Percentiles rank a stretch among this genome's conserved stretches.
Evolutionary conservation across 495 filamentous ascomycete species (phyloP).

Genomic region (Bathelium albidoporum): DNA sequence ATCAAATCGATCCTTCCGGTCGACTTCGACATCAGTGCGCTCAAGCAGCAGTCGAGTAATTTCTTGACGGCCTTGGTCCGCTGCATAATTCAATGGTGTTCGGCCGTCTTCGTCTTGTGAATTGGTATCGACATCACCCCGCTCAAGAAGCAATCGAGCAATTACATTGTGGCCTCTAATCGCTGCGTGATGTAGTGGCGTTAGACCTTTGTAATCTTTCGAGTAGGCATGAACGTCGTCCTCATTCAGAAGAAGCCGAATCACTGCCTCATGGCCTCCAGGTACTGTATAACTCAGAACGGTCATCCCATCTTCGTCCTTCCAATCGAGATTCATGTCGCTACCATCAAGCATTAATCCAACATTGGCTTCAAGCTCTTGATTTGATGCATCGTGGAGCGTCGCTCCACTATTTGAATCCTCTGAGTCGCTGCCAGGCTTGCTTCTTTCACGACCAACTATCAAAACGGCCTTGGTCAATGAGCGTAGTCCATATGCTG

Average conservation of each 20-base stretch:
- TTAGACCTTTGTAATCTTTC: neutral
- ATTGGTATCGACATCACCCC: slow-evolving; percentile 15
- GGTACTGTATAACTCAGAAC: neutral
- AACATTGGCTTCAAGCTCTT: neutral
- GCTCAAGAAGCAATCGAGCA: neutral
- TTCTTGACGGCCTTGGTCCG: slow-evolving; percentile 20
- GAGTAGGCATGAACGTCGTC: slow-evolving; percentile 3
- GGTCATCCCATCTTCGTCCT: neutral
- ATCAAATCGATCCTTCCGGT: neutral
- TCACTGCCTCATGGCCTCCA: neutral
- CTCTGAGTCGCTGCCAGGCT: neutral
- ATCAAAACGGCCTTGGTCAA: neutral
- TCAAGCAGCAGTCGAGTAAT: slow-evolving; percentile 21
- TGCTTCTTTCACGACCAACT: neutral
- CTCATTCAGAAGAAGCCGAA: neutral
- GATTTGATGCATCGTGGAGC: neutral
- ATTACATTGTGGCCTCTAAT: neutral
- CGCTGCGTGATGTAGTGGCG: neutral
- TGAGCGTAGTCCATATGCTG: neutral
- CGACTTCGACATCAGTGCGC: slow-evolving; percentile 5
- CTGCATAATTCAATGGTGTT: slow-evolving; percentile 23
- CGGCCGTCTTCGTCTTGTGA: slow-evolving; percentile 17
- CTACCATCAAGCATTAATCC: neutral
- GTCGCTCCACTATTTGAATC: neutral
- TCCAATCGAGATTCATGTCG: neutral